Evolutionary conservation across 2,329 filamentous ascomycete genomes (phyloP).

Genomic region (Claviceps monticola): DNA sequence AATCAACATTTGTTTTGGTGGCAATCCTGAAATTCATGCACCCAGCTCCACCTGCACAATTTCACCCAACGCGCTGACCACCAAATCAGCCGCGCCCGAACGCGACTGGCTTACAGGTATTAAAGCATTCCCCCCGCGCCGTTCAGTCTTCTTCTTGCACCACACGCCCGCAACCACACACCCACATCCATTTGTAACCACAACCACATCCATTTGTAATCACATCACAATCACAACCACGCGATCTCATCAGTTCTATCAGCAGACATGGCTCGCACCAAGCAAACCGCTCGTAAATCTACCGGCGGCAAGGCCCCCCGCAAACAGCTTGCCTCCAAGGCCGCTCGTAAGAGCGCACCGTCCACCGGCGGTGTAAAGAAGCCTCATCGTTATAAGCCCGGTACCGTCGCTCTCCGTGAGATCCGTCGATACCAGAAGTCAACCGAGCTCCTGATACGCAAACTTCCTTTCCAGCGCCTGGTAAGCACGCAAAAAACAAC

Average conservation of each 20-base stretch:
- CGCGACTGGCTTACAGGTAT: constrained; percentile 21
- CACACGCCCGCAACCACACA: constrained; percentile 17
- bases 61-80: constrained; percentile 5
- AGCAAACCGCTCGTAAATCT: constrained; percentile 61
- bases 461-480: constrained; percentile 94
- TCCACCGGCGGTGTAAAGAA: constrained; percentile 97
- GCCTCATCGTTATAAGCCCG: constrained; percentile 80
- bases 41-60: constrained; percentile 12
- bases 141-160: constrained; percentile 28
- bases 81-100: constrained; percentile 25
- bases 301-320: constrained; percentile 66
- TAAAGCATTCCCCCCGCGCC: constrained; percentile 31
- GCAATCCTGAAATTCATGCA: neutral
- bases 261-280: constrained; percentile 47
- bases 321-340: constrained; percentile 99
- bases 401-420: constrained; percentile 94
- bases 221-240: neutral
- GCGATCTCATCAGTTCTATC: constrained; percentile 16
- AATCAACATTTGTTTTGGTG: neutral
- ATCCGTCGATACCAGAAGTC: constrained; percentile 98
- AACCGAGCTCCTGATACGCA: constrained; percentile 89
- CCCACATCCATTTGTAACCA: constrained; percentile 4
- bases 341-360: constrained; percentile 89
- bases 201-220: constrained; percentile 5
- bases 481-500: constrained; percentile 29